phyloP scores from a whole-genome alignment of 345 rosid species.

The Euphorbia tirucalli region DNA sequence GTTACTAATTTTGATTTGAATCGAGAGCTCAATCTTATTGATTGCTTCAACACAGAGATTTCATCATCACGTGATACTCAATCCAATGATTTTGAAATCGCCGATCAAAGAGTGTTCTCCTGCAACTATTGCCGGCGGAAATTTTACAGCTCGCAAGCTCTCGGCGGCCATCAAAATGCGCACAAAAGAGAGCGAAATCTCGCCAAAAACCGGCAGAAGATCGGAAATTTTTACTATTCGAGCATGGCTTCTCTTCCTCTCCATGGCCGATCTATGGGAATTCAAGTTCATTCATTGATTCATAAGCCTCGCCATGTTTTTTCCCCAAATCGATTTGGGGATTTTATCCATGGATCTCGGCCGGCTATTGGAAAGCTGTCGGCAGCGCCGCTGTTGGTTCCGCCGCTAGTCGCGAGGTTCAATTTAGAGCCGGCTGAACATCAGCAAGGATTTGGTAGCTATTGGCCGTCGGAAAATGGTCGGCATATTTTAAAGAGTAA shows the following conservation, averaged over 20 bases:
- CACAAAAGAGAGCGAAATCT: constrained; percentile 26
- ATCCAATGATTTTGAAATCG: no score
- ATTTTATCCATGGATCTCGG: constrained; percentile 38
- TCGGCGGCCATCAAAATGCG: constrained; percentile 30
- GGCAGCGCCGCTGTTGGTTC: background rate
- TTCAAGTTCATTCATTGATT: constrained; percentile 61
- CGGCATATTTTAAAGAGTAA: constrained; percentile 19
- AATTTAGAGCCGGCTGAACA: constrained; percentile 30
- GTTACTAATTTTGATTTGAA: constrained; percentile 26
- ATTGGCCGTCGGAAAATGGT: constrained; percentile 30
- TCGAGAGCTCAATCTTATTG: constrained; percentile 69
- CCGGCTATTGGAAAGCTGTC: constrained; percentile 56
- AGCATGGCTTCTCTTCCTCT: constrained; percentile 53
- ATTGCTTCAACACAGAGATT: constrained; percentile 37
- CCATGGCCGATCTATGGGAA: constrained; percentile 56
- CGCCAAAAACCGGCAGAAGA: constrained; percentile 46
- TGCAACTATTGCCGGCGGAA: constrained; percentile 27
- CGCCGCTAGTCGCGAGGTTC: constrained; percentile 40
- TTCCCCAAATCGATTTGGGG: constrained; percentile 34
- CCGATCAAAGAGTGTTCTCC: constrained; percentile 20
- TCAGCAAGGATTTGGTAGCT: constrained; percentile 15
- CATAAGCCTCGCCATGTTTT: constrained; percentile 41
- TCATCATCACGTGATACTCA: constrained; percentile 14
- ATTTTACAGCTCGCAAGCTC: constrained; percentile 31
- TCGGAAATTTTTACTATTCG: constrained; percentile 30